Percentiles rank a stretch among this genome's conserved stretches.
Conservation (phyloP, 1,284 basidiomycete species). For the Bothia castanella region DNA sequence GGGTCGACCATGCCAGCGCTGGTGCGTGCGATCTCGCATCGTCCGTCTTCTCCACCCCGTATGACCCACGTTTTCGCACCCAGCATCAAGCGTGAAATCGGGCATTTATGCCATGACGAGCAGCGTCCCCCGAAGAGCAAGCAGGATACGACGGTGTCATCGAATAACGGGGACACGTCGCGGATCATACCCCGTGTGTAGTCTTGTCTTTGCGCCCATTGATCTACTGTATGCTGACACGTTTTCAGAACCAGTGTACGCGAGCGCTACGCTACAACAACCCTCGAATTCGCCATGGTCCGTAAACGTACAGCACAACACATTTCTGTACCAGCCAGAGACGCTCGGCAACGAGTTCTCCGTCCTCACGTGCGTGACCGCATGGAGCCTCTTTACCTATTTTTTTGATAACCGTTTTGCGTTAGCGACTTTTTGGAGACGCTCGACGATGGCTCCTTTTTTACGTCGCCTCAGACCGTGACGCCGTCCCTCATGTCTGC, state of each 20-base stretch:
- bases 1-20: constrained; percentile 83
- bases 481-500: constrained; percentile 49
- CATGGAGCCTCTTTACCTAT: no score
- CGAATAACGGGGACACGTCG: constrained; percentile 30
- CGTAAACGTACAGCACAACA: constrained; percentile 43
- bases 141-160: constrained; percentile 27
- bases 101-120: constrained; percentile 87
- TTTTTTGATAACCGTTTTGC: not conserved
- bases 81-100: constrained; percentile 90
- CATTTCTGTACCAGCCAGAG: constrained; percentile 64
- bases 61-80: constrained; percentile 2
- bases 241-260: constrained; percentile 32
- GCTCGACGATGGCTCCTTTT: constrained; percentile 70
- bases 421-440: constrained; percentile 77
- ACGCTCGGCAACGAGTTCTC: constrained; percentile 78
- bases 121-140: constrained; percentile 54
- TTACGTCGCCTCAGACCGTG: constrained; percentile 51
- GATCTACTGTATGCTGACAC: constrained; percentile 18
- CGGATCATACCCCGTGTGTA: constrained; percentile 18
- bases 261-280: constrained; percentile 29
- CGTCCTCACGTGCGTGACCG: constrained; percentile 63
- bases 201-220: not conserved
- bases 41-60: not conserved
- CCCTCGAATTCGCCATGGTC: constrained; percentile 50
- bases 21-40: constrained; percentile 52